phyloP scores from a whole-genome alignment of 2,329 filamentous ascomycete species.

The Alternaria alternata region DNA sequence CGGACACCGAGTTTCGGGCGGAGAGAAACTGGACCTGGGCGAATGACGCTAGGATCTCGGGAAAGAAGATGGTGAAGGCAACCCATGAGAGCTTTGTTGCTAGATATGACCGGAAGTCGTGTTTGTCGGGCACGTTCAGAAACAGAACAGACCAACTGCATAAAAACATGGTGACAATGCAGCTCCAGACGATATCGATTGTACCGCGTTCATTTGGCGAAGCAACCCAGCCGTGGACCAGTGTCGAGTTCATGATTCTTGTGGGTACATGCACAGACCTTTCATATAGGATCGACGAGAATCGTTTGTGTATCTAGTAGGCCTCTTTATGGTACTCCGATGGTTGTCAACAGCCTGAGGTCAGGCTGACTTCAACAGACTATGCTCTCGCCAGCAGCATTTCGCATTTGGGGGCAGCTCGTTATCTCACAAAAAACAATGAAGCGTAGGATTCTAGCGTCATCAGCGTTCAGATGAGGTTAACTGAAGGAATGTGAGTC shows the following conservation, averaged over 20 bases:
- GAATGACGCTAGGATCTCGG: not conserved
- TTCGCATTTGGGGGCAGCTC: not conserved
- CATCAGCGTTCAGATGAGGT: not conserved
- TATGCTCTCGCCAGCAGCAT: not conserved
- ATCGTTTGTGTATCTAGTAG: not conserved
- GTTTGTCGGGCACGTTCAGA: not conserved
- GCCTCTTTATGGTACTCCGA: not conserved
- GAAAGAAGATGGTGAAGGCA: not conserved
- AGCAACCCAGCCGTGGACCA: not conserved
- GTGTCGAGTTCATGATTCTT: not conserved
- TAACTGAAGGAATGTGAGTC: not conserved
- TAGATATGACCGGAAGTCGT: not conserved
- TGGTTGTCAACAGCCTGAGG: not conserved
- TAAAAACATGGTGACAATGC: not conserved
- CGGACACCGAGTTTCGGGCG: not conserved
- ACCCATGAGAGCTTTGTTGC: not conserved
- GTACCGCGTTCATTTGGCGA: not conserved
- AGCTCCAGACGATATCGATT: not conserved
- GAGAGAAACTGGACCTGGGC: not conserved
- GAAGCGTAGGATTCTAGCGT: not conserved
- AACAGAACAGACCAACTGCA: not conserved
- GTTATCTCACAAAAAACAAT: not conserved
- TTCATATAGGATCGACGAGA: not conserved
- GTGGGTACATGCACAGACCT: too few species aligned
- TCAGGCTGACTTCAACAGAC: not conserved